Percentiles rank a stretch among this genome's conserved stretches.
These are phyloP conservation scores for Phytophthora nicotianae DNA, from an alignment of 352 stramenopile species.

Conservation along the genomic window DNA sequence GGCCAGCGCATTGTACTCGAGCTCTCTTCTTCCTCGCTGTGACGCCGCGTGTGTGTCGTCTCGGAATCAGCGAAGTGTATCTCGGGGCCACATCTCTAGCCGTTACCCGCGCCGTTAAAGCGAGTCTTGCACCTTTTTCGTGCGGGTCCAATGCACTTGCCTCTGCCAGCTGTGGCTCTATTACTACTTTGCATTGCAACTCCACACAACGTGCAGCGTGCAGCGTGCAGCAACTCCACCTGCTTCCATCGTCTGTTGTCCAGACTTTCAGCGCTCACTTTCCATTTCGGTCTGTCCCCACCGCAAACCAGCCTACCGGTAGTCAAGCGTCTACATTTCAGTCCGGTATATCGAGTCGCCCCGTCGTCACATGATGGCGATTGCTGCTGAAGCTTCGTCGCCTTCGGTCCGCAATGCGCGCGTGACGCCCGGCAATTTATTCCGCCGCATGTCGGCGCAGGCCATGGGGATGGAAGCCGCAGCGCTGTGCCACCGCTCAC, in stretches of 20 bases:
- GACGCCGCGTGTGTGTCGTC: conserved; percentile 5
- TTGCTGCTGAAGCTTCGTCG: conserved; percentile 16
- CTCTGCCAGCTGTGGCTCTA: conserved; percentile 8
- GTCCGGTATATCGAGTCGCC: background rate
- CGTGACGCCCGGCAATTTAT: conserved; percentile 34
- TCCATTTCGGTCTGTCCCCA: conserved; percentile 21
- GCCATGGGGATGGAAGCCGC: conserved; percentile 68
- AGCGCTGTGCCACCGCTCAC: conserved; percentile 73
- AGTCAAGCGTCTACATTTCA: background rate
- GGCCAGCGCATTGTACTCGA: background rate
- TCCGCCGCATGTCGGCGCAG: conserved; percentile 66
- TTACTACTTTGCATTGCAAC: conserved; percentile 1
- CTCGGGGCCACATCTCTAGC: conserved; percentile 19
- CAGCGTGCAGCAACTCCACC: conserved; percentile 9
- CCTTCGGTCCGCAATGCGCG: conserved; percentile 19
- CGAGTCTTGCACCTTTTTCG: conserved; percentile 17
- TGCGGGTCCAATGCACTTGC: conserved; percentile 11
- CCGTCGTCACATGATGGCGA: conserved; percentile 20
- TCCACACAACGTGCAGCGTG: background rate
- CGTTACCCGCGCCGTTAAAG: conserved; percentile 24
- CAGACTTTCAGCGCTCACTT: conserved; percentile 20
- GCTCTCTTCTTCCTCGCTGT: conserved; percentile 13
- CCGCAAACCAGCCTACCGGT: background rate
- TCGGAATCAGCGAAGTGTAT: conserved; percentile 28
- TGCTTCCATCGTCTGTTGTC: conserved; percentile 17